phyloP scores from a whole-genome alignment of 345 rosid genomes.

The Lenwebbia sp. region DNA sequence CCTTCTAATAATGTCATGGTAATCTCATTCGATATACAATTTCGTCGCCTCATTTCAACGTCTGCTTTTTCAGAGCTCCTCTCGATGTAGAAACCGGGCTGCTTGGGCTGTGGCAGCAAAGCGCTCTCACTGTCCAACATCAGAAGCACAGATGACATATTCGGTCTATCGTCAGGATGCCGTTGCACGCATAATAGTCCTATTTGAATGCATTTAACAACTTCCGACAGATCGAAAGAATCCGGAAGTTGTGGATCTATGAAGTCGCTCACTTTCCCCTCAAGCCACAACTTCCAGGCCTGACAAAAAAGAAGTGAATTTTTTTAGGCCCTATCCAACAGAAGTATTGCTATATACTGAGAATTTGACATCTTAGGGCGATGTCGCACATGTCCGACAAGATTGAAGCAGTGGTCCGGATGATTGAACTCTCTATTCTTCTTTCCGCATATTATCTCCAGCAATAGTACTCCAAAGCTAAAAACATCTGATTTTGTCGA shows the following conservation, averaged over 20 bases:
- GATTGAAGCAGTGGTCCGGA: neutral
- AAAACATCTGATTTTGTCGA: neutral
- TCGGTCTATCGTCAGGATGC: conserved; percentile 22
- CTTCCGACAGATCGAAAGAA: conserved; percentile 7
- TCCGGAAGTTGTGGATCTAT: conserved; percentile 12
- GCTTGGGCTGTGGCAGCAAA: neutral
- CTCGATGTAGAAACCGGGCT: neutral
- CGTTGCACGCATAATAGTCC: conserved; percentile 35
- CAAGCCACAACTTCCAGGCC: conserved; percentile 32
- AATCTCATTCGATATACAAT: neutral
- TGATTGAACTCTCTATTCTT: neutral
- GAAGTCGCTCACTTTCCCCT: conserved; percentile 8
- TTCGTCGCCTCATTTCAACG: neutral
- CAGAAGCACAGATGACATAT: neutral
- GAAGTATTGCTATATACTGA: neutral
- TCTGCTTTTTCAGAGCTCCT: neutral
- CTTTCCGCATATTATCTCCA: neutral
- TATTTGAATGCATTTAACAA: conserved; percentile 19
- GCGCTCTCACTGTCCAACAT: neutral
- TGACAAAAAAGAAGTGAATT: neutral
- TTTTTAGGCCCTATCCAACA: neutral
- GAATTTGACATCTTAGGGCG: too few relatives aligned
- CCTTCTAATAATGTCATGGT: neutral
- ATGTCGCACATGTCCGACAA: neutral
- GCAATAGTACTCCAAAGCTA: neutral